Evolutionary conservation across 192 early-diverging fungal genomes (phyloP).

Genomic region (Jimgerdemannia lactiflua): DNA sequence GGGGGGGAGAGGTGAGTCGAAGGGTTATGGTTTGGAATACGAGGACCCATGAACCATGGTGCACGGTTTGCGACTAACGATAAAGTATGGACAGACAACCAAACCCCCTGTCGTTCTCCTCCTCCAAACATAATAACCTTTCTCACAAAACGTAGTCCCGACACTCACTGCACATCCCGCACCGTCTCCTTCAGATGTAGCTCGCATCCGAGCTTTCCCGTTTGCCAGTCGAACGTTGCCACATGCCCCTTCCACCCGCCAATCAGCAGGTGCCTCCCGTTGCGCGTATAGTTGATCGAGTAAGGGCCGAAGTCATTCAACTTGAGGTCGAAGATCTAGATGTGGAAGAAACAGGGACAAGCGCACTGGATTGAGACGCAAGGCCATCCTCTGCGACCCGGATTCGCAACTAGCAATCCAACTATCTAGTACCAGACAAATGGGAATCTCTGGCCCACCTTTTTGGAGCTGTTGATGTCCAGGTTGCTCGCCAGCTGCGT

Average conservation of each 20-base stretch:
- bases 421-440: background rate
- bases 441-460: slow-evolving; percentile 34
- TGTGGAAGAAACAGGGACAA: slow-evolving; percentile 13
- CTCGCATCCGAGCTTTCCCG: slow-evolving; percentile 73
- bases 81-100: no score
- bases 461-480: slow-evolving; percentile 69
- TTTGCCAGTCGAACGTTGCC: slow-evolving; percentile 90
- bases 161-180: slow-evolving; percentile 74
- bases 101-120: no score
- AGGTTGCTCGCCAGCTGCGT: slow-evolving; percentile 59
- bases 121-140: no score
- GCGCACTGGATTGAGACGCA: no score
- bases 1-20: background rate
- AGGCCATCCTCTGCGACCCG: no score
- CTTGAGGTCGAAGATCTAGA: slow-evolving; percentile 73
- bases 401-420: no score
- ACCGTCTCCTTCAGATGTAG: slow-evolving; percentile 87
- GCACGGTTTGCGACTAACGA: no score
- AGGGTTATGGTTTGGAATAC: background rate
- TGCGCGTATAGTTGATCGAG: slow-evolving; percentile 84
- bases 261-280: slow-evolving; percentile 72
- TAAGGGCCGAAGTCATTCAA: slow-evolving; percentile 86
- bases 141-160: background rate
- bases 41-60: no score
- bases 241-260: slow-evolving; percentile 86